phyloP scores from a whole-genome alignment of 257 asterid species.

The Przewalskia tangutica region DNA sequence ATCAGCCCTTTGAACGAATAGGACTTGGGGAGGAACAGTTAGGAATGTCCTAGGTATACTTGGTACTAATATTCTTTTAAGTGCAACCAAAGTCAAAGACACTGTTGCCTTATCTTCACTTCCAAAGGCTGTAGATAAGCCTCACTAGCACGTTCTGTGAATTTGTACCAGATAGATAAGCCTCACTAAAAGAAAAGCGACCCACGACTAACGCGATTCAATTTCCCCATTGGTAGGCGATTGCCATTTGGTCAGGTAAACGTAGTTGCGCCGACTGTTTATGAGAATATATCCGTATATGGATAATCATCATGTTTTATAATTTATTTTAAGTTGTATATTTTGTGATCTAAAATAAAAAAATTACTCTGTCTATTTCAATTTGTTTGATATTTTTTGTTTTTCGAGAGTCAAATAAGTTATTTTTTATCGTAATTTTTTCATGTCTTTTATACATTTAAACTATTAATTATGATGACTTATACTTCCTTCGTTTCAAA shows the following conservation, averaged over 20 bases:
- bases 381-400: no score
- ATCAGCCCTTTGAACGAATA: background rate
- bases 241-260: constrained; percentile 18
- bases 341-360: background rate
- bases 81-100: background rate
- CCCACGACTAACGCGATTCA: constrained; percentile 12
- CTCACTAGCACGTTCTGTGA: background rate
- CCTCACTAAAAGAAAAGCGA: no score
- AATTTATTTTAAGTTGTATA: background rate
- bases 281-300: constrained; percentile 22
- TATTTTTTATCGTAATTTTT: no score
- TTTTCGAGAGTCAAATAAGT: no score
- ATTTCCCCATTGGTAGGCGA: constrained; percentile 9
- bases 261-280: background rate
- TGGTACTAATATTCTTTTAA: background rate
- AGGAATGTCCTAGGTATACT: background rate
- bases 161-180: constrained; percentile 12
- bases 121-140: background rate
- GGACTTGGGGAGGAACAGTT: background rate
- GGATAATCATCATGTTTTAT: constrained; percentile 46
- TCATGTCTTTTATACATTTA: no score
- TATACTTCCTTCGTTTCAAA: no score
- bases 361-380: no score
- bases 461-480: no score
- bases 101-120: background rate